These are phyloP conservation scores for Colletotrichum costaricense DNA, from an alignment of 2,329 filamentous ascomycete genomes.

Conservation along the genomic window DNA sequence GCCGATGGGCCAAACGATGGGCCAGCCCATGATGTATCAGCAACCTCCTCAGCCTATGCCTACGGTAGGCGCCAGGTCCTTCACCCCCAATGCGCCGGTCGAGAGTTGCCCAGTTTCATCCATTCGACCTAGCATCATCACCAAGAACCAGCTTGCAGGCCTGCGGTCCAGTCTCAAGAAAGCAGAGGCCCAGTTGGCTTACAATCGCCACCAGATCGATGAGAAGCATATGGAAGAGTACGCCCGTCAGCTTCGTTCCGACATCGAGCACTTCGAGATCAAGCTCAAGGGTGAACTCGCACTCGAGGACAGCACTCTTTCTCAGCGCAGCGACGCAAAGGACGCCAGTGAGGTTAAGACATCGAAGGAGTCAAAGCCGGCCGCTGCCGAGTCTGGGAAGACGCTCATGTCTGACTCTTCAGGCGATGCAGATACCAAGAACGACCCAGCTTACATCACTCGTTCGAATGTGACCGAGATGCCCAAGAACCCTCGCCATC, in stretches of 20 bases:
- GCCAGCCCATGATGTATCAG: constrained; percentile 36
- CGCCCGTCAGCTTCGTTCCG: constrained; percentile 53
- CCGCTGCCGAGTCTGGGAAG: constrained; percentile 5
- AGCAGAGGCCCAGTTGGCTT: constrained; percentile 68
- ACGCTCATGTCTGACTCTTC: constrained; percentile 12
- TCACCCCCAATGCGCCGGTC: neutral
- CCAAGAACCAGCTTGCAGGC: constrained; percentile 65
- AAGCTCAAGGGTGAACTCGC: constrained; percentile 56
- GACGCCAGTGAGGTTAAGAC: constrained; percentile 33
- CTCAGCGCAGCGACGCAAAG: constrained; percentile 50
- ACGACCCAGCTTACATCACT: neutral
- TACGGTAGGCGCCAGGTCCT: neutral
- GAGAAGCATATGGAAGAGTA: constrained; percentile 61
- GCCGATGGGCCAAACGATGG: constrained; percentile 36
- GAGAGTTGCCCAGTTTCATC: constrained; percentile 61
- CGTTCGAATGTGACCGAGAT: neutral
- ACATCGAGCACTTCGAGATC: constrained; percentile 62
- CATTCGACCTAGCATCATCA: constrained; percentile 71
- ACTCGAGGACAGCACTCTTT: constrained; percentile 50
- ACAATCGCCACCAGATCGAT: constrained; percentile 73
- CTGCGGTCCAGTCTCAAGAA: constrained; percentile 66
- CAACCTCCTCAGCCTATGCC: constrained; percentile 17
- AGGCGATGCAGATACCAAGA: neutral
- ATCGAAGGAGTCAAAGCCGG: constrained; percentile 34
- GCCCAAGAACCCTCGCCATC: constrained; percentile 1